These are phyloP conservation scores for Thecaphora thlaspeos DNA, from an alignment of 1,284 basidiomycete species.

Conservation along the genomic window DNA sequence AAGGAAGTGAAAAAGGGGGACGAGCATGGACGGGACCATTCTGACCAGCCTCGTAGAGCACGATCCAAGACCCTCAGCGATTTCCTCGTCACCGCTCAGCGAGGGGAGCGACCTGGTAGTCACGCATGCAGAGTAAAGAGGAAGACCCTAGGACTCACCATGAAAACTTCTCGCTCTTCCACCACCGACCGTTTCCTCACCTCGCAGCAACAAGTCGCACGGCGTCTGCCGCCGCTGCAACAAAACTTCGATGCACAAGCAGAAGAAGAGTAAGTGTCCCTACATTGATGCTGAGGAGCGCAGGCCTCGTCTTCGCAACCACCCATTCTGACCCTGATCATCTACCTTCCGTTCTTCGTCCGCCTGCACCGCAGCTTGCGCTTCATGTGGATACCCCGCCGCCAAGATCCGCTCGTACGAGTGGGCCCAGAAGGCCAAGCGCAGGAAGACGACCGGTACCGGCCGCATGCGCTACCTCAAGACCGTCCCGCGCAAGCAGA, in stretches of 20 bases:
- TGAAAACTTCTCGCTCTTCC: too few relatives aligned
- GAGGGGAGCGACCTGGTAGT: too few relatives aligned
- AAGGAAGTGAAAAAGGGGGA: too few relatives aligned
- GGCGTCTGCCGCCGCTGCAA: slow-evolving; percentile 80
- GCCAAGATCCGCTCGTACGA: slow-evolving; percentile 94
- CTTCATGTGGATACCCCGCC: slow-evolving; percentile 91
- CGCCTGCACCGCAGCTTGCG: slow-evolving; percentile 70
- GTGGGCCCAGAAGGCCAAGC: slow-evolving; percentile 98
- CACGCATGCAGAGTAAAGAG: too few relatives aligned
- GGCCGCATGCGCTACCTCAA: slow-evolving; percentile 95
- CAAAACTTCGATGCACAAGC: slow-evolving; percentile 87
- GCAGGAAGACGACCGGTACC: slow-evolving; percentile 95
- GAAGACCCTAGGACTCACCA: too few relatives aligned
- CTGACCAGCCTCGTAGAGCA: too few relatives aligned
- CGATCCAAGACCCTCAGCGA: too few relatives aligned
- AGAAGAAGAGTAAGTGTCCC: slow-evolving; percentile 75
- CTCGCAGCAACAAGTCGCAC: slow-evolving; percentile 89
- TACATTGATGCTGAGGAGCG: too few relatives aligned
- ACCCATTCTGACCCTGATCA: too few relatives aligned
- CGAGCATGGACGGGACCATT: too few relatives aligned
- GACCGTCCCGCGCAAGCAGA: slow-evolving; percentile 61
- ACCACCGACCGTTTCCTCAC: neutral
- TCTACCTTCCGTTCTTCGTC: neutral
- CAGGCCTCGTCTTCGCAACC: too few relatives aligned
- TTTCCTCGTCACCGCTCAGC: too few relatives aligned